phyloP scores from a whole-genome alignment of 106 monocot species.

The Triglochin maritima region DNA sequence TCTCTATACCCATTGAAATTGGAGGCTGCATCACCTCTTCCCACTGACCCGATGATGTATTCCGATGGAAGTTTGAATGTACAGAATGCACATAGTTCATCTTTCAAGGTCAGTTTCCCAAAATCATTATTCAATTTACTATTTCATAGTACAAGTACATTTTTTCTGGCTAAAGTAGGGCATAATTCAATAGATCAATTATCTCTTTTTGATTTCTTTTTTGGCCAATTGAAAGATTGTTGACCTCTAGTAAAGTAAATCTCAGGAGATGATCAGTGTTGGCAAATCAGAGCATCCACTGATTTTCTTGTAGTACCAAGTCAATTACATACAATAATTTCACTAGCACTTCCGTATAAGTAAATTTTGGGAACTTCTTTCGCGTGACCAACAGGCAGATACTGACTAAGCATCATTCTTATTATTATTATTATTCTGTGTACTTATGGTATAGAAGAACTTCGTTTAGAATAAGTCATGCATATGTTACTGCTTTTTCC shows the following conservation, averaged over 20 bases:
- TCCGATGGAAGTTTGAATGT: not conserved
- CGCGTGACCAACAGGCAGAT: too few species aligned
- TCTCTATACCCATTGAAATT: constrained; percentile 11
- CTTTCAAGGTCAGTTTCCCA: constrained; percentile 1
- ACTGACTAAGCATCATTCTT: too few species aligned
- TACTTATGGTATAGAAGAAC: too few species aligned
- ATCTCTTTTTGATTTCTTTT: not conserved
- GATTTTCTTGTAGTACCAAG: too few species aligned
- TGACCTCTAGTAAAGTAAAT: not conserved
- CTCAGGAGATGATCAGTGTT: not conserved
- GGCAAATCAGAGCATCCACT: too few species aligned
- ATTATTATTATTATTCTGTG: too few species aligned
- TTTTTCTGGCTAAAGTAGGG: not conserved
- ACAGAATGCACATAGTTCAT: not conserved
- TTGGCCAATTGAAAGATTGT: not conserved
- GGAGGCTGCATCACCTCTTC: constrained; percentile 16
- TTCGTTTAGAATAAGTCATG: too few species aligned
- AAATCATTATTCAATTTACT: not conserved
- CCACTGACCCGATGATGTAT: constrained; percentile 24
- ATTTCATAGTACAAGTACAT: not conserved
- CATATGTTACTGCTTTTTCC: too few species aligned
- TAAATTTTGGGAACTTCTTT: too few species aligned
- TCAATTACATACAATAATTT: too few species aligned
- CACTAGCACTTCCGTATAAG: too few species aligned
- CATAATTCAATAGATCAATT: not conserved